These are phyloP conservation scores for Neurospora sp. DNA, from an alignment of 495 filamentous ascomycete species.

Conservation along the genomic window DNA sequence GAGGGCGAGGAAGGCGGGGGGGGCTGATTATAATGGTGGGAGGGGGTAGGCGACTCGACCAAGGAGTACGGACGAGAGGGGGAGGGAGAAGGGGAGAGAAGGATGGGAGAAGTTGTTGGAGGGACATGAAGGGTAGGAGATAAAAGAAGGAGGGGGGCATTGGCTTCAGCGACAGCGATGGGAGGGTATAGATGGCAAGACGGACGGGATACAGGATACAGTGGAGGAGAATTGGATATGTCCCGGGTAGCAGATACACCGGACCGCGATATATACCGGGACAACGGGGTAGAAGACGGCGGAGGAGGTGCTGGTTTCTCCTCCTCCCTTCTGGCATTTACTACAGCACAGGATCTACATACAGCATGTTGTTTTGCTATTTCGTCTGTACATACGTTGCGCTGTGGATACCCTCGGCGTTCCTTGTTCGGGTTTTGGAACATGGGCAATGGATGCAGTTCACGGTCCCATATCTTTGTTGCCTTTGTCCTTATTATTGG, in stretches of 20 bases:
- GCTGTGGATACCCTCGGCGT: neutral
- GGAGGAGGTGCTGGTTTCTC: neutral
- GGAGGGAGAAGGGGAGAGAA: neutral
- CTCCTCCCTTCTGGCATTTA: neutral
- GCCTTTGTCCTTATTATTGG: neutral
- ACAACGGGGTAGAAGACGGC: neutral
- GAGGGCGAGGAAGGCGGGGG: slow-evolving; percentile 43
- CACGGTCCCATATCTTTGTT: neutral
- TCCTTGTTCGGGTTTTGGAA: neutral
- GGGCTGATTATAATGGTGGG: slow-evolving; percentile 51
- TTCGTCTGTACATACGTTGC: neutral
- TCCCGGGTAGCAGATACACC: too few species aligned
- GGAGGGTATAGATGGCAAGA: too few species aligned
- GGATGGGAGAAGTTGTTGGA: neutral
- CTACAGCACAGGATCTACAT: neutral
- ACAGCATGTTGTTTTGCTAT: neutral
- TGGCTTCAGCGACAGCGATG: neutral
- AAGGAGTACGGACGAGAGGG: too few species aligned
- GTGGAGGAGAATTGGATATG: too few species aligned
- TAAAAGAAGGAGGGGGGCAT: neutral
- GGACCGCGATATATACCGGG: neutral
- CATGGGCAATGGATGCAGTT: neutral
- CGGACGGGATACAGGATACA: too few species aligned
- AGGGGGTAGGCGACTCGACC: slow-evolving; percentile 13
- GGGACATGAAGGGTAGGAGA: neutral